phyloP scores from a whole-genome alignment of 148 eudicot genomes.

The Pharnaceum exiguum region DNA sequence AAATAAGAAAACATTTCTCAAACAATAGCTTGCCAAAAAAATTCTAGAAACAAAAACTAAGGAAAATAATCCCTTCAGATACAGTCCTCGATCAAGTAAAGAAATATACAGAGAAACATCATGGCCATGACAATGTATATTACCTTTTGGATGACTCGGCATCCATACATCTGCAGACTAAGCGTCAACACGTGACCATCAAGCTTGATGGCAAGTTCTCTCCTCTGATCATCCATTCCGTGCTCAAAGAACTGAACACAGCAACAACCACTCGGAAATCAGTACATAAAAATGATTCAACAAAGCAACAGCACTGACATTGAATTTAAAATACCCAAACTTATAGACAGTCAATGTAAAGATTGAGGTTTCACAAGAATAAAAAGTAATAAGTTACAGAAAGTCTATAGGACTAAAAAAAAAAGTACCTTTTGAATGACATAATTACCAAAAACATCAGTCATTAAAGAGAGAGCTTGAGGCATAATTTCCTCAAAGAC shows the following conservation, averaged over 20 bases:
- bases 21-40: neutral
- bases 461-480: conserved; percentile 85
- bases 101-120: neutral
- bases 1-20: neutral
- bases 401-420: neutral
- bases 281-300: neutral
- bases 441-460: conserved; percentile 98
- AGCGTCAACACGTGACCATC: conserved; percentile 80
- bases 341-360: neutral
- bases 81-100: too few relatives aligned
- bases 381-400: too few relatives aligned
- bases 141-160: conserved; percentile 99
- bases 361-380: neutral
- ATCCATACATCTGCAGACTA: conserved; percentile 99
- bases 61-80: too few relatives aligned
- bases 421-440: conserved; percentile 86
- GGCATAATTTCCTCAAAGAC: conserved; percentile 87
- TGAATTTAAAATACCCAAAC: neutral
- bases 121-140: neutral
- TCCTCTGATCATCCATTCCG: conserved; percentile 76
- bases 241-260: conserved; percentile 88
- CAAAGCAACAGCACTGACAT: neutral
- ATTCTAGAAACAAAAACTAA: neutral
- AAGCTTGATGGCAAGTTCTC: conserved; percentile 84
- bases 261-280: conserved; percentile 2